Percentiles rank a stretch among this genome's conserved stretches.
phyloP scores from a whole-genome alignment of 2,329 filamentous ascomycete genomes.

The Paecilomyces niveus region DNA sequence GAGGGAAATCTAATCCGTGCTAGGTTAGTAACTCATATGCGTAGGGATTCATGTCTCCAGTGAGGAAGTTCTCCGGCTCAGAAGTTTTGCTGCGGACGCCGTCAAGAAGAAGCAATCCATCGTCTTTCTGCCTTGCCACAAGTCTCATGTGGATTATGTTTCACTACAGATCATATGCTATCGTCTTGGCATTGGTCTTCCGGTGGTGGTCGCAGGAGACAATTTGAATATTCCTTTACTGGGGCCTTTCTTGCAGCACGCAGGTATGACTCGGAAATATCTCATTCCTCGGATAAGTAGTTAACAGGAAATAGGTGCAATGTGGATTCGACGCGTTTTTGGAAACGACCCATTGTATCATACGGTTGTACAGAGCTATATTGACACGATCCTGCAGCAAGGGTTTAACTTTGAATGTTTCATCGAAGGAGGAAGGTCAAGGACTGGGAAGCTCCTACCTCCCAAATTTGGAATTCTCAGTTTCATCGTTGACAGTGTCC shows the following conservation, averaged over 20 bases:
- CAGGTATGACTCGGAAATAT: conserved; percentile 44
- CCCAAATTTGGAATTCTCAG: conserved; percentile 94
- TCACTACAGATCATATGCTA: conserved; percentile 94
- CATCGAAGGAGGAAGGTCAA: conserved; percentile 86
- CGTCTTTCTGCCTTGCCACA: conserved; percentile 89
- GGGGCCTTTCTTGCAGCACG: conserved; percentile 84
- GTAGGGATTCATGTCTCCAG: conserved; percentile 82
- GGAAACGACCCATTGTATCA: conserved; percentile 85
- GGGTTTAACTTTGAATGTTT: conserved; percentile 97
- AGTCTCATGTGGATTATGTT: conserved; percentile 94
- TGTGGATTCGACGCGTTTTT: conserved; percentile 93
- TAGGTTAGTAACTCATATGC: conserved; percentile 2
- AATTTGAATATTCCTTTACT: conserved; percentile 93
- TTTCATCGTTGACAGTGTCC: conserved; percentile 82
- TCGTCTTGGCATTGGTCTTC: conserved; percentile 77
- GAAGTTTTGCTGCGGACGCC: conserved; percentile 75
- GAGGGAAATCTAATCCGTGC: not conserved
- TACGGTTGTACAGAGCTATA: conserved; percentile 91
- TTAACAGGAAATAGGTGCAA: conserved; percentile 53
- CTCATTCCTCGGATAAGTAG: not conserved
- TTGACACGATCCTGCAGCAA: conserved; percentile 82
- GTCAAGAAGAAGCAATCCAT: conserved; percentile 87
- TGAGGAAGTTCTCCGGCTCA: conserved; percentile 78
- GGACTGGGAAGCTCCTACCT: conserved; percentile 86
- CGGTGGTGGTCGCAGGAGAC: conserved; percentile 88